These are phyloP conservation scores for Prunus fruticosa DNA, from an alignment of 306 rosid species.

Conservation along the genomic window DNA sequence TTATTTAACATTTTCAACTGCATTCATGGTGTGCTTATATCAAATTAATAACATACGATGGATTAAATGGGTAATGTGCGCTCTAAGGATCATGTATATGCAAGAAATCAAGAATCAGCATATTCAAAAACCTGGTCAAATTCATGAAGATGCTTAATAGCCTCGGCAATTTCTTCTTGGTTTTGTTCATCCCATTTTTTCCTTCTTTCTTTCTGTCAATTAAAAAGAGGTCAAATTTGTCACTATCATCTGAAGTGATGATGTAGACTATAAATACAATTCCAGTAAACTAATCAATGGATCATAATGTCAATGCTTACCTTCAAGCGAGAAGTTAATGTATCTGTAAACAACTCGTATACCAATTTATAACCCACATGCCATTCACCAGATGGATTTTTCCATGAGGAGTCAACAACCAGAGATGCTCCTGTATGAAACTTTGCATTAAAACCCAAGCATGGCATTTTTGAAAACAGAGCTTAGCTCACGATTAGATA, in stretches of 20 bases:
- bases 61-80: neutral
- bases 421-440: conserved; percentile 64
- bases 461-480: neutral
- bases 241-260: neutral
- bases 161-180: conserved; percentile 88
- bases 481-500: neutral
- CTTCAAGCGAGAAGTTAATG: conserved; percentile 83
- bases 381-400: conserved; percentile 98
- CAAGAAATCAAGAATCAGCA: conserved; percentile 10
- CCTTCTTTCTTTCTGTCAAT: conserved; percentile 76
- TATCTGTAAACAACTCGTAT: conserved; percentile 77
- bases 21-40: neutral
- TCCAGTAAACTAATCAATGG: conserved; percentile 4
- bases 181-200: conserved; percentile 85
- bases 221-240: conserved; percentile 13
- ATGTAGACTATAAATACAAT: neutral
- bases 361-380: conserved; percentile 82
- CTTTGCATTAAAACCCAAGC: conserved; percentile 26
- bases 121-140: conserved; percentile 77
- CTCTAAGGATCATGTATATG: conserved; percentile 5
- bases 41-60: neutral
- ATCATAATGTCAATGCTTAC: conserved; percentile 34
- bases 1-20: neutral
- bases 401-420: conserved; percentile 75
- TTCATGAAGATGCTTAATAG: conserved; percentile 71